Conservation (phyloP, 225 moss, liverwort and hornwort genomes). For the Asterella californica region DNA sequence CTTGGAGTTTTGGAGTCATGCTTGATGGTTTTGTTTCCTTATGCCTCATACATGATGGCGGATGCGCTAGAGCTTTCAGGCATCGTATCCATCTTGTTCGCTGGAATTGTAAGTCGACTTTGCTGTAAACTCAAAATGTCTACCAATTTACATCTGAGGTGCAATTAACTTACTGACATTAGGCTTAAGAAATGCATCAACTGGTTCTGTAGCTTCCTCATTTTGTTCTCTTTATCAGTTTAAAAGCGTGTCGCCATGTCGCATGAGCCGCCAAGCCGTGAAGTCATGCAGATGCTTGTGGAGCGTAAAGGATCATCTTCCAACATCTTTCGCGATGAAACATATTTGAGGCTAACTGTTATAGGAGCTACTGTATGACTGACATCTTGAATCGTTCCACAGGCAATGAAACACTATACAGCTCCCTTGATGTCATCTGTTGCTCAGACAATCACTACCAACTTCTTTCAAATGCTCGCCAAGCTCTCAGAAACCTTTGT, state of each 20-base stretch:
- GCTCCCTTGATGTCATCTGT: slow-evolving; percentile 67
- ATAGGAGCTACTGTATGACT: not conserved
- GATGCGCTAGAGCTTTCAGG: slow-evolving; percentile 80
- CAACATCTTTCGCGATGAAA: not conserved
- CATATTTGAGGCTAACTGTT: not conserved
- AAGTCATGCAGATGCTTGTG: not conserved
- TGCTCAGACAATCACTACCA: slow-evolving; percentile 71
- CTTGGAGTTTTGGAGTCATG: slow-evolving; percentile 81
- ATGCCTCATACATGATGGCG: slow-evolving; percentile 92
- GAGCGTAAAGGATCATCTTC: not conserved
- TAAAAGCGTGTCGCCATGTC: not conserved
- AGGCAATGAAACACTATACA: slow-evolving; percentile 96
- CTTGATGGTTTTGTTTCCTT: slow-evolving; percentile 87
- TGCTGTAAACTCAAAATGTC: not conserved
- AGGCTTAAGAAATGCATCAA: not conserved
- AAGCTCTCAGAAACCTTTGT: slow-evolving; percentile 97
- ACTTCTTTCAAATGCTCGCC: slow-evolving; percentile 80
- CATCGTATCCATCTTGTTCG: slow-evolving; percentile 86
- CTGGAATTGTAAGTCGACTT: slow-evolving; percentile 64
- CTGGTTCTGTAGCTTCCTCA: not conserved
- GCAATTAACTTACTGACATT: not conserved
- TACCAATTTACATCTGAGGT: not conserved
- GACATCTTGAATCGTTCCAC: slow-evolving; percentile 1
- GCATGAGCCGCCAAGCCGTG: not conserved
- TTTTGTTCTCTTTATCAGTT: not conserved